phyloP scores from a whole-genome alignment of 305 asterid genomes.

The Fraxinus nigra region DNA sequence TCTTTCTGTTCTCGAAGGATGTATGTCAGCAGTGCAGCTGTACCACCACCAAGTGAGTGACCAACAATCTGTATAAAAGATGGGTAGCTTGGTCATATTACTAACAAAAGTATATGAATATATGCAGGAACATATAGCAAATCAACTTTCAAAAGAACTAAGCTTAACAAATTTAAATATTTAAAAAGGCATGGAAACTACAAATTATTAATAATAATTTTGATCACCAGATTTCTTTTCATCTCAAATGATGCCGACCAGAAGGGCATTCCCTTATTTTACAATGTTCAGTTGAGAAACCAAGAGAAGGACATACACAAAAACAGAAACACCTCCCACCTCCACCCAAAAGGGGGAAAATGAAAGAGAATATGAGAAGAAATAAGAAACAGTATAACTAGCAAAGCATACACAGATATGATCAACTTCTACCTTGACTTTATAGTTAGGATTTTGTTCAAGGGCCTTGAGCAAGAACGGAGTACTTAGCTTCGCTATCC shows the following conservation, averaged over 20 bases:
- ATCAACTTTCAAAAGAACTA: conserved; percentile 6
- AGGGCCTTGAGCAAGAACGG: conserved; percentile 73
- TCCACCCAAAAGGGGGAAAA: not conserved
- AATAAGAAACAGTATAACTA: not conserved
- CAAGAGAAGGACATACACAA: not conserved
- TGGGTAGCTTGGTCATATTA: conserved; percentile 1
- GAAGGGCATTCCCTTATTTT: not conserved
- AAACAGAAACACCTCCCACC: not conserved
- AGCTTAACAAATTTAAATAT: not conserved
- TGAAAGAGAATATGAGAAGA: not conserved
- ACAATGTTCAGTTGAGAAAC: not conserved
- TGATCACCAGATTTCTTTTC: not conserved
- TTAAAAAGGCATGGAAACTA: not conserved
- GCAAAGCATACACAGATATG: not conserved
- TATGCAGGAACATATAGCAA: not conserved
- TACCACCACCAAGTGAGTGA: conserved; percentile 96
- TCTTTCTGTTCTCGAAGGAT: conserved; percentile 83
- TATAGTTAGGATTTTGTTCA: conserved; percentile 64
- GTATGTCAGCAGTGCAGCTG: conserved; percentile 85
- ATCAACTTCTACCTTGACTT: conserved; percentile 56
- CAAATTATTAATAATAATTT: not conserved
- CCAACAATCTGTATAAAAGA: conserved; percentile 67
- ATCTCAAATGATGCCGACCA: not conserved
- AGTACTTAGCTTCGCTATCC: conserved; percentile 81
- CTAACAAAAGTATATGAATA: not conserved